Base-by-base conservation (phyloP, 805 yeast species). In the Lachancea cidri region DNA sequence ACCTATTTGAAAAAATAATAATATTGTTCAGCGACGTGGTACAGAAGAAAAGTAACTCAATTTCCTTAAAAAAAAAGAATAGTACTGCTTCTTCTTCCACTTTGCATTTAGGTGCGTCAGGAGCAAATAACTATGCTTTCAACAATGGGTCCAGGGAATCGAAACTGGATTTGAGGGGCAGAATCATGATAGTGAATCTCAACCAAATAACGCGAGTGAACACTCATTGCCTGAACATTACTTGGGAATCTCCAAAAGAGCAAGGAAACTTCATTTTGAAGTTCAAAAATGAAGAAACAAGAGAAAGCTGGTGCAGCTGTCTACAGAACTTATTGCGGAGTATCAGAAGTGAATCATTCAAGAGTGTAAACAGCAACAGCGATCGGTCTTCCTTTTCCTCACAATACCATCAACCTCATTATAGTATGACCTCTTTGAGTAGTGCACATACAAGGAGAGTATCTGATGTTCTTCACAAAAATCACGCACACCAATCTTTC, bases 221-320 rank as follows among this genome's bases (percentile, higher is more conserved):
- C n/a, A 80, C 81, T 4, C 78, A 80, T 55, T 74, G 76, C 11
- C 65, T 83, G 49, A 75, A 81, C 29, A 74, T 83, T 8, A 75
- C 85, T 13, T 85, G 93, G 93, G 77, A 81, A n/a, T 93, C 95
- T 6, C 79, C 82, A 39, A 81, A 79, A 53, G 97, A 89, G 49
- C 80, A 85, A 20, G 96, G 96, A 11, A 79, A 86, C 15, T 88
- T 93, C 52, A 77, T 87, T 14, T 72, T 93, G 57, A 74, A 86
- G 42, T 87, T 87, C 63, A 75, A 83, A 46, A 83, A 83, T 38
- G 97, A 89, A 54, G 98, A 93, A 60, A 71, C 73, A 14, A 72
- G 94, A 48, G 74, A 73, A 43, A 91, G 83, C 60, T 93, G 98
- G 98, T 86, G 77, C 44, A 59, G 68, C 2, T 76, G 87, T 46